Evolutionary conservation across 805 yeast genomes (phyloP), one percentile per base, ranked within the genome.

Genomic region (Saccharomycopsis fibuligera): DNA sequence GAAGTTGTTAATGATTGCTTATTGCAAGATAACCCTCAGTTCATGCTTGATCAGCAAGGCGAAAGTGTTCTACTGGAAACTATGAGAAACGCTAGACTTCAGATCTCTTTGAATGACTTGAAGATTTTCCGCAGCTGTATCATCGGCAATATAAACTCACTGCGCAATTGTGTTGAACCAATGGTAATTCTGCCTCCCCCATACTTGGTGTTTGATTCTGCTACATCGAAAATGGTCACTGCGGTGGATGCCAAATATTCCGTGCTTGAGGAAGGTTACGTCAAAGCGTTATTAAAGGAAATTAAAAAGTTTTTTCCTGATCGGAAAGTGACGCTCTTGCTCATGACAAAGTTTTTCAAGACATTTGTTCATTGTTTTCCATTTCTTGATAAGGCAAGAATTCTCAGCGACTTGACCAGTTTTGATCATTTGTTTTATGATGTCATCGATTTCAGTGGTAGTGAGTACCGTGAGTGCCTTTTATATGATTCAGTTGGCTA

Each of bases 281-380:
- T 42, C 6, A 41, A 37, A 33, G n/a, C 22, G 3, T 38, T 51
- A 21, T 43, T 51, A 16, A 14, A 12, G 4, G 41, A 45, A 16
- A 45, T 48, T 14, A 35, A 44, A 23, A 24, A 19, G 4, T 22
- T 19, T 8, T 24, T 49, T 23, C 55, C 55, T 16, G 29, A 33
- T 9, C 39, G 41, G 25, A 52, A 48, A n/a, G 23, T 49, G 14
- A 16, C 39, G 8, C 22, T 46, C 17, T 25, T 52, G 19, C 24
- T 52, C 10, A n/a, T 46, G 4, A 21, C 48, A 14, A 49, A 47
- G 30, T 52, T 49, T 40, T 45, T 49, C 45, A 50, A 49, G 23
- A 40, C 50, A 2, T 25, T 44, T 2, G 21, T 21, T 9, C 50
- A 49, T 40, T 5, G 31, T 30, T 45, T 49, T 25, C 50, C 49